Conservation (phyloP, 2,329 filamentous ascomycete genomes). For the Tricladium varicosporioides region DNA sequence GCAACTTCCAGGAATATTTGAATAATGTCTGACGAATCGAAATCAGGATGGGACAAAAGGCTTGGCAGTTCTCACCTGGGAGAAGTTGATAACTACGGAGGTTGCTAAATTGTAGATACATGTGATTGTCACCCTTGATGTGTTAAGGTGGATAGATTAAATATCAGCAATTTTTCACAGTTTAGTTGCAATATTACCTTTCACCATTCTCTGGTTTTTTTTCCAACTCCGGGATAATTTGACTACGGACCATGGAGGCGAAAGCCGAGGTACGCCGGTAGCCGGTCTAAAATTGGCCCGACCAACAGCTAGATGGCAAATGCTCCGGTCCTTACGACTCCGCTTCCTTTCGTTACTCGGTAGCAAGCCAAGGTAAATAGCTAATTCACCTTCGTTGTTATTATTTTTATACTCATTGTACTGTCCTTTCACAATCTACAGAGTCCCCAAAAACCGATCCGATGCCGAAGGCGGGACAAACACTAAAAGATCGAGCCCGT, state of each 20-base stretch:
- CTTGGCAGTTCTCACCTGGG: background rate
- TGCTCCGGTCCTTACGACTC: too few relatives aligned
- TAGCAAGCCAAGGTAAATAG: background rate
- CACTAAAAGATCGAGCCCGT: background rate
- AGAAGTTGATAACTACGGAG: background rate
- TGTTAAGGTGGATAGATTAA: background rate
- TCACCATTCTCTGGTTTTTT: too few relatives aligned
- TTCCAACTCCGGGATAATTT: too few relatives aligned
- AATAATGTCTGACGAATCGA: background rate
- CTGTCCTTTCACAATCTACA: background rate
- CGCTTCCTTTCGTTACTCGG: too few relatives aligned
- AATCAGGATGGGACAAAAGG: background rate
- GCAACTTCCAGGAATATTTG: background rate
- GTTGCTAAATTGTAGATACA: background rate
- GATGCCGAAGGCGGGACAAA: background rate
- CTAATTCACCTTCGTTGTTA: background rate
- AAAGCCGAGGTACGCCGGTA: too few relatives aligned
- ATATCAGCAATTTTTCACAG: background rate
- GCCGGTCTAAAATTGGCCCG: too few relatives aligned
- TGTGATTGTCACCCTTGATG: background rate
- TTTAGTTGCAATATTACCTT: too few relatives aligned
- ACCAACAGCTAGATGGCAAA: too few relatives aligned
- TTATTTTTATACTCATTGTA: background rate
- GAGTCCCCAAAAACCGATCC: background rate
- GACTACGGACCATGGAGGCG: too few relatives aligned